Evolutionary conservation across 805 yeast genomes (phyloP).

Genomic region (Monosporozyma aerobia): DNA sequence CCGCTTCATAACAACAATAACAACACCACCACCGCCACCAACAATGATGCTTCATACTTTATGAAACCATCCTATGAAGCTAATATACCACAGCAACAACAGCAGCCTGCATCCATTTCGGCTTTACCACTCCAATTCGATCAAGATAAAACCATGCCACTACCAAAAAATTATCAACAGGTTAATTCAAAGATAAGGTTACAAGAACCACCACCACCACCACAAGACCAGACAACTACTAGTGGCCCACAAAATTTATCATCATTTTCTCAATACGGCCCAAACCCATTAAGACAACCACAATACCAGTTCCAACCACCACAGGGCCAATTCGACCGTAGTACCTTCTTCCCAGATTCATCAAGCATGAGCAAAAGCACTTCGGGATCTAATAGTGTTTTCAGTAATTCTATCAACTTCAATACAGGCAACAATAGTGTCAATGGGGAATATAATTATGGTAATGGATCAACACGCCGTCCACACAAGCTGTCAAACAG

Average conservation of each 20-base stretch:
- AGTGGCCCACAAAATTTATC: background rate
- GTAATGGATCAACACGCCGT: background rate
- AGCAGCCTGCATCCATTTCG: slow-evolving; percentile 2
- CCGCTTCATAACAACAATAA: background rate
- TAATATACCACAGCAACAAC: slow-evolving; percentile 1
- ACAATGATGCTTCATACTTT: background rate
- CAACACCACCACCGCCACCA: background rate
- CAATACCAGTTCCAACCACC: background rate
- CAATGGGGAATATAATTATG: background rate
- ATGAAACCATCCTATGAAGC: background rate
- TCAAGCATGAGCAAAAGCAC: background rate
- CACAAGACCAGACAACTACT: background rate
- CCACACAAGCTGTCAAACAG: background rate
- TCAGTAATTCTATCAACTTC: background rate
- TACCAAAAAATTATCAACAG: slow-evolving; percentile 1
- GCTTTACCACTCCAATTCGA: slow-evolving; percentile 3
- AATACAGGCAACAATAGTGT: background rate
- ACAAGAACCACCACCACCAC: background rate
- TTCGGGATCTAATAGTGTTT: background rate
- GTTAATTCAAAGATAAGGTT: background rate
- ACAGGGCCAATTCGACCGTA: background rate
- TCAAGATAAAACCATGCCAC: background rate
- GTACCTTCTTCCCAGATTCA: background rate
- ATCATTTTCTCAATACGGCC: background rate
- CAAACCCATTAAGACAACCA: slow-evolving; percentile 1